Evolutionary conservation across 2,329 filamentous ascomycete species (phyloP).

Genomic region (Ophiocordyceps robertsii): DNA sequence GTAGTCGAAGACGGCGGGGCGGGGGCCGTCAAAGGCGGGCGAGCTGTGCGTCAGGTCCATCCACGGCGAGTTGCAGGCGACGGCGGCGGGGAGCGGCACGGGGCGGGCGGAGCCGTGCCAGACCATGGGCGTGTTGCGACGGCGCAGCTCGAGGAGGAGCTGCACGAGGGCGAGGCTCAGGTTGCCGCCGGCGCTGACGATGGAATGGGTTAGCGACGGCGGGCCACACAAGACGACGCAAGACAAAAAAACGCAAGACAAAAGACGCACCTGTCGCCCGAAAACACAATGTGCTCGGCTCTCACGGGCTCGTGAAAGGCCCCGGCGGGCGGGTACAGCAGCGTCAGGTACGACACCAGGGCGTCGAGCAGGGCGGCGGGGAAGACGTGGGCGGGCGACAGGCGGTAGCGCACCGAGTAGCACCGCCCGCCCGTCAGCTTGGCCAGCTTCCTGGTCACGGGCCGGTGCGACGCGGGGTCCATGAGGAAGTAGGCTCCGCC

Average conservation of each 20-base stretch:
- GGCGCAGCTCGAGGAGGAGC: conserved; percentile 49
- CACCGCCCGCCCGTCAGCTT: conserved; percentile 53
- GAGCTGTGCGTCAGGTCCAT: conserved; percentile 51
- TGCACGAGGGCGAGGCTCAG: conserved; percentile 54
- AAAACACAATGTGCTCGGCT: conserved; percentile 54
- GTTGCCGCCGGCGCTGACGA: conserved; percentile 65
- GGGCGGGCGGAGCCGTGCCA: conserved; percentile 48
- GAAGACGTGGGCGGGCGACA: conserved; percentile 64
- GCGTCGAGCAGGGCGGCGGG: conserved; percentile 62
- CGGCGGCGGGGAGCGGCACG: conserved; percentile 53
- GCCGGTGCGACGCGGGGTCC: conserved; percentile 55
- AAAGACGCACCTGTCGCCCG: conserved; percentile 57
- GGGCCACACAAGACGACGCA: no score
- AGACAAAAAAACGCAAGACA: no score
- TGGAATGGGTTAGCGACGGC: no score
- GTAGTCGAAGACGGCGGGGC: conserved; percentile 20
- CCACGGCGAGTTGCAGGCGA: conserved; percentile 55
- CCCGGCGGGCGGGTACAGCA: conserved; percentile 57
- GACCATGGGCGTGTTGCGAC: conserved; percentile 29
- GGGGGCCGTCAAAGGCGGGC: conserved; percentile 13
- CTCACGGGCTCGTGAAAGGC: conserved; percentile 53
- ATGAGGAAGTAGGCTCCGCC: conserved; percentile 63
- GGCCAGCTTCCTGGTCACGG: conserved; percentile 44
- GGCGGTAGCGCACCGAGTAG: conserved; percentile 60
- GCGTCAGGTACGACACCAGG: conserved; percentile 55